phyloP scores from a whole-genome alignment of 2,329 filamentous ascomycete genomes.

The Colletotrichum gloeosporioides region DNA sequence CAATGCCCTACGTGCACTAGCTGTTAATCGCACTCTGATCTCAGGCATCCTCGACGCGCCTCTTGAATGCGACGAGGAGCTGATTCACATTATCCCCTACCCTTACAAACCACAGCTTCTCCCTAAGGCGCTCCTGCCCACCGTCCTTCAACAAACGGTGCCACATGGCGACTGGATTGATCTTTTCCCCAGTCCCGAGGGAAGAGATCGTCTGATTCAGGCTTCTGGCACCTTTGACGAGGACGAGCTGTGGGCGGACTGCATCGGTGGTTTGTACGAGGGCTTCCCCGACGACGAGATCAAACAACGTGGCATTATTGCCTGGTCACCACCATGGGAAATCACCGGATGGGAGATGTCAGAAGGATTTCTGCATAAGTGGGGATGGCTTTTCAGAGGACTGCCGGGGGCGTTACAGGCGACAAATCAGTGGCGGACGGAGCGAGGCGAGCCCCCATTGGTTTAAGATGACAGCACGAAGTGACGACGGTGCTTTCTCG shows the following conservation, averaged over 20 bases:
- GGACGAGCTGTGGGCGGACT: constrained; percentile 48
- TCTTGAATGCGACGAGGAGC: constrained; percentile 34
- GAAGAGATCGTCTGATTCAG: constrained; percentile 43
- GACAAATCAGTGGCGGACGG: constrained; percentile 39
- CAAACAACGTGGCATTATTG: constrained; percentile 43
- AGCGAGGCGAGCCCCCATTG: constrained; percentile 36
- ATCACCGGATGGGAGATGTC: constrained; percentile 44
- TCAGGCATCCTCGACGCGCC: constrained; percentile 35
- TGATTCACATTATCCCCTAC: constrained; percentile 31
- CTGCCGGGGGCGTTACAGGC: constrained; percentile 32
- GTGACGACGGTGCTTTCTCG: not conserved
- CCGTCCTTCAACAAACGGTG: constrained; percentile 40
- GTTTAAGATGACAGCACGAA: constrained; percentile 23
- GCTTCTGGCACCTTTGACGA: constrained; percentile 42
- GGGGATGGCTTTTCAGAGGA: constrained; percentile 35
- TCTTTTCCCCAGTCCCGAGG: constrained; percentile 40
- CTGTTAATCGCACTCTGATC: constrained; percentile 39
- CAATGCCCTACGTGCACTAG: constrained; percentile 42
- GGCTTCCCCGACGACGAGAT: constrained; percentile 48
- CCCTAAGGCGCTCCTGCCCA: constrained; percentile 40
- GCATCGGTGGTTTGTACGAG: constrained; percentile 46
- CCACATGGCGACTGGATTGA: constrained; percentile 48
- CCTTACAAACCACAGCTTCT: constrained; percentile 31
- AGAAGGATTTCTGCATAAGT: constrained; percentile 43
- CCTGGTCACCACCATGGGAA: constrained; percentile 39